These are phyloP conservation scores for Mariannaea elegans DNA, from an alignment of 2,329 filamentous ascomycete genomes.

Conservation along the genomic window DNA sequence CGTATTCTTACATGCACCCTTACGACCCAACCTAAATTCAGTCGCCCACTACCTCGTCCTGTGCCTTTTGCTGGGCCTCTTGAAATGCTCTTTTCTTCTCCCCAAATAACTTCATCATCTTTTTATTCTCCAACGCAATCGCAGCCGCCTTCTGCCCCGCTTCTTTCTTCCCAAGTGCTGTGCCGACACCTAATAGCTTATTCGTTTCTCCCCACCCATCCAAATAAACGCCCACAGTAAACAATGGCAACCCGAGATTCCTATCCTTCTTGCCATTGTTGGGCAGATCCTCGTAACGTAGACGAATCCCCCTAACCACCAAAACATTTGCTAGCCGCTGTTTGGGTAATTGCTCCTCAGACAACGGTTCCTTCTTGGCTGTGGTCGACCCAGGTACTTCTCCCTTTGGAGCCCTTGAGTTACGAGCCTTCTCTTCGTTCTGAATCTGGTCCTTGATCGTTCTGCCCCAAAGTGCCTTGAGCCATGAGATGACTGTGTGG, in stretches of 20 bases:
- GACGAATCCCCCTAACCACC: constrained; percentile 63
- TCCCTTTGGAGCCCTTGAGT: background rate
- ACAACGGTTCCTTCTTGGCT: constrained; percentile 10
- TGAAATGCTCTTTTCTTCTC: constrained; percentile 58
- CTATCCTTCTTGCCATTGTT: constrained; percentile 61
- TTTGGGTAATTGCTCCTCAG: constrained; percentile 44
- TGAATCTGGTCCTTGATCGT: constrained; percentile 66
- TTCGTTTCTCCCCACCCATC: constrained; percentile 74
- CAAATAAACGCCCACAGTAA: constrained; percentile 70
- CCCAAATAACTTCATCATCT: constrained; percentile 62
- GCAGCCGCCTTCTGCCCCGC: constrained; percentile 74
- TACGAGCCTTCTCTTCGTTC: constrained; percentile 47
- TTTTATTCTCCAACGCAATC: constrained; percentile 71
- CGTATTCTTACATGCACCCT: background rate
- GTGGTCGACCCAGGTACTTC: background rate
- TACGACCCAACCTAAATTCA: too few relatives aligned
- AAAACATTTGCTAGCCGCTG: constrained; percentile 51
- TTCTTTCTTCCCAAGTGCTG: constrained; percentile 72
- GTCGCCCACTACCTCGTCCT: constrained; percentile 11
- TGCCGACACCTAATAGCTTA: constrained; percentile 69
- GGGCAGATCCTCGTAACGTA: constrained; percentile 69
- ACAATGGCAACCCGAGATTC: constrained; percentile 63
- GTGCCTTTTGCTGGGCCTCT: constrained; percentile 41
- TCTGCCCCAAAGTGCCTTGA: constrained; percentile 77
- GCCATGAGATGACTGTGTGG: constrained; percentile 70